Evolutionary conservation across 495 filamentous ascomycete species (phyloP).

Genomic region (Tuber borchii): DNA sequence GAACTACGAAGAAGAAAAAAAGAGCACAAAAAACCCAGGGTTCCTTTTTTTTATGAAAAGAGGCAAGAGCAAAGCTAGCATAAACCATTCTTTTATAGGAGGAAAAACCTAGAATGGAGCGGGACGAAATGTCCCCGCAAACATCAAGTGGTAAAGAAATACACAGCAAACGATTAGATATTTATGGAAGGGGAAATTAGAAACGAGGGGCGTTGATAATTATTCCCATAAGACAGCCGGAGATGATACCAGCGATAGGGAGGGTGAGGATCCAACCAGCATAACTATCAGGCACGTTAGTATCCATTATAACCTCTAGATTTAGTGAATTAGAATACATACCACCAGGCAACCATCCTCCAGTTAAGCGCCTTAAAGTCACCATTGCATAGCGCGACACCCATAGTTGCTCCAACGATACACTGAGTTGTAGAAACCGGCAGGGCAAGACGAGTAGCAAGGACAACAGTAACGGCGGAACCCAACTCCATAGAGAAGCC

Average conservation of each 20-base stretch:
- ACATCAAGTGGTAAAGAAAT: not conserved
- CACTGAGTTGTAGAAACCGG: conserved; percentile 58
- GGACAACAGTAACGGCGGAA: conserved; percentile 59
- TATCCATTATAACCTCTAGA: not conserved
- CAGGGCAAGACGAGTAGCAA: conserved; percentile 55
- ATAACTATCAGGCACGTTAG: conserved; percentile 34
- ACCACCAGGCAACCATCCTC: conserved; percentile 53
- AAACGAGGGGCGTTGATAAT: conserved; percentile 53
- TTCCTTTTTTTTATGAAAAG: not conserved
- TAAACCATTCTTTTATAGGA: not conserved
- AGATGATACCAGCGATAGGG: conserved; percentile 53
- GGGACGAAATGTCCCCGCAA: not conserved
- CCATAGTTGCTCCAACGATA: conserved; percentile 57
- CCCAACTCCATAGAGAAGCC: conserved; percentile 66
- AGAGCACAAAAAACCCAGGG: not conserved
- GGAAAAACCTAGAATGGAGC: not conserved
- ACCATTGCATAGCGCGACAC: conserved; percentile 58
- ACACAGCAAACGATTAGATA: not conserved
- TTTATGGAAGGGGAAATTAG: not conserved
- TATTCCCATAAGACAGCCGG: conserved; percentile 54
- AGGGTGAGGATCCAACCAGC: conserved; percentile 56
- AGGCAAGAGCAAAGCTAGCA: not conserved
- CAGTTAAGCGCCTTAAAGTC: conserved; percentile 56
- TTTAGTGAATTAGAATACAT: not conserved
- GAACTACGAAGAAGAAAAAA: not conserved